A percentile compares a stretch with the other conserved stretches of the same genome.
Conservation (phyloP, 805 yeast species). For the Sugiyamaella marilandica region DNA sequence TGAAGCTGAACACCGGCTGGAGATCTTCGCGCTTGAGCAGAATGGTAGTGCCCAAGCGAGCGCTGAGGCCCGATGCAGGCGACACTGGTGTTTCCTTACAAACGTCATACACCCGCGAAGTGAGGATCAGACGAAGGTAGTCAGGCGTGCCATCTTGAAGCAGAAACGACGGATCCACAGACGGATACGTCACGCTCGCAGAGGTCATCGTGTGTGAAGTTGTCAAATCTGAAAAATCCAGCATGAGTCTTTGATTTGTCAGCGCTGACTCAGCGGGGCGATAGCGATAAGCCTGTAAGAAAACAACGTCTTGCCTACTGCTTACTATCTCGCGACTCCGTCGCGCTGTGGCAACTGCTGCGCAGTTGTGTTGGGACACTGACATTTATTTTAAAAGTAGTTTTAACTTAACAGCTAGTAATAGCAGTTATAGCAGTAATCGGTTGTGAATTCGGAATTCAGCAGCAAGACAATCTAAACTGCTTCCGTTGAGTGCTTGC, state of each 20-base stretch:
- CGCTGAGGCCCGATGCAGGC: constrained; percentile 67
- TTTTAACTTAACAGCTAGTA: no score
- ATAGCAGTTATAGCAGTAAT: no score
- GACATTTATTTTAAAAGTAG: no score
- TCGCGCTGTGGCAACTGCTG: no score
- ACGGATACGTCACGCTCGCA: not conserved
- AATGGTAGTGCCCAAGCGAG: constrained; percentile 69
- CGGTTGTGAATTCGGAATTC: no score
- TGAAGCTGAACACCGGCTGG: constrained; percentile 92
- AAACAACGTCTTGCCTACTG: no score
- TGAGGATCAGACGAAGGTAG: constrained; percentile 81
- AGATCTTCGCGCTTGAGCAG: constrained; percentile 86
- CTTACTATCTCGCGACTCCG: no score
- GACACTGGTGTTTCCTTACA: constrained; percentile 85
- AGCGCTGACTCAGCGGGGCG: constrained; percentile 2
- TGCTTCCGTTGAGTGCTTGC: no score
- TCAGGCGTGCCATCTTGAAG: constrained; percentile 54
- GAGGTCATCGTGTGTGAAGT: not conserved
- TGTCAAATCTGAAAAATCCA: not conserved
- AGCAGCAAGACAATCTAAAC: no score
- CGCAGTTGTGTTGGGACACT: no score
- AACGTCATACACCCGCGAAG: constrained; percentile 93
- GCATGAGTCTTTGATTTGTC: not conserved
- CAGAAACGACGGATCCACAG: constrained; percentile 13
- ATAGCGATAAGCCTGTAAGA: not conserved